phyloP scores from a whole-genome alignment of 441 rosid genomes.

The Biscutella auriculata region DNA sequence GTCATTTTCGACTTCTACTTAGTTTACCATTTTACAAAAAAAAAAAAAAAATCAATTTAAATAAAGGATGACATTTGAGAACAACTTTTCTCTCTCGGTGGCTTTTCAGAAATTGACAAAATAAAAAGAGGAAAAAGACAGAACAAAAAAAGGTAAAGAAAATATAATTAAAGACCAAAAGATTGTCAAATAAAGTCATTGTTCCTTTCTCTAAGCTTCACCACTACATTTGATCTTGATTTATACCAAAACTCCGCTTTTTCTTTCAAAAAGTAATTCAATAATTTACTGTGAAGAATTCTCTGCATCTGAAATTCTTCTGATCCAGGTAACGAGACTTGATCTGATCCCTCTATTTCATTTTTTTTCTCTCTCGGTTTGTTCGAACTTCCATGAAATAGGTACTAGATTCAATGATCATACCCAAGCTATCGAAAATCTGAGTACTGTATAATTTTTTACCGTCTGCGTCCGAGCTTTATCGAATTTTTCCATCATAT shows the following conservation, averaged over 20 bases:
- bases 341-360: background rate
- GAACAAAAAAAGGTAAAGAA: background rate
- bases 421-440: background rate
- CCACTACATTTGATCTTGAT: conserved; percentile 11
- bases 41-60: no score
- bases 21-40: no score
- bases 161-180: conserved; percentile 3
- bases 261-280: no score
- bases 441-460: background rate
- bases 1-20: no score
- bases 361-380: background rate
- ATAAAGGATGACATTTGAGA: no score
- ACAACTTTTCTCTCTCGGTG: no score
- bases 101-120: no score
- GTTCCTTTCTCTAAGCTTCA: conserved; percentile 15
- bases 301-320: conserved; percentile 5
- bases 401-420: background rate
- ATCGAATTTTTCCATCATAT: background rate
- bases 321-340: conserved; percentile 19
- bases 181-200: background rate
- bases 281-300: background rate
- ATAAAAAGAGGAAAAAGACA: background rate
- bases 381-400: background rate
- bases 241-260: background rate
- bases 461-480: background rate